phyloP scores from a whole-genome alignment of 495 filamentous ascomycete species.

The Diplogelasinospora grovesii region DNA sequence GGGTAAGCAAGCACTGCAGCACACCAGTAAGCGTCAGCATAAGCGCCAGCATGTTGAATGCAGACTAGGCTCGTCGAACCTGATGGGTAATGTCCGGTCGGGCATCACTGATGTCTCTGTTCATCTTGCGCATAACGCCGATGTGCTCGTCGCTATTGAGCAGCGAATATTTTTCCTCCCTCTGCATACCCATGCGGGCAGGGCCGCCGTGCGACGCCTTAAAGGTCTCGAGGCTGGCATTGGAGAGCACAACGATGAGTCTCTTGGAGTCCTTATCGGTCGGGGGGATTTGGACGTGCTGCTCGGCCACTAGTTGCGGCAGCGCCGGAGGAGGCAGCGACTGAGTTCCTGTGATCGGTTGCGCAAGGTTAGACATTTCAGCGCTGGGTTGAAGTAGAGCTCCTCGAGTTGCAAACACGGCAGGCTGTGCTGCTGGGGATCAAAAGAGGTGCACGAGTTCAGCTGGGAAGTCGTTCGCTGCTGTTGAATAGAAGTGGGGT shows the following conservation, averaged over 20 bases:
- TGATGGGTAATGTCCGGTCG: conserved; percentile 97
- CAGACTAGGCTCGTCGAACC: conserved; percentile 49
- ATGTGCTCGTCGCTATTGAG: conserved; percentile 99
- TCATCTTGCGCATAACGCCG: conserved; percentile 98
- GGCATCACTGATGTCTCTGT: conserved; percentile 94
- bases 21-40: conserved; percentile 16
- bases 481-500: no score
- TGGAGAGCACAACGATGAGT: conserved; percentile 91
- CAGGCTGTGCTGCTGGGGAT: no score
- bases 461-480: no score
- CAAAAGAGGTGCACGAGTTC: no score
- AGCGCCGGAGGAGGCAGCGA: conserved; percentile 88
- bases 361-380: conserved; percentile 18
- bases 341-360: conserved; percentile 57
- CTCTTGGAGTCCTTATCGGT: conserved; percentile 84
- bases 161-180: conserved; percentile 90
- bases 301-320: conserved; percentile 86
- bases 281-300: conserved; percentile 74
- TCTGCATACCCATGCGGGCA: conserved; percentile 55
- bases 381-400: no score
- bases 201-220: conserved; percentile 66
- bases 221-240: conserved; percentile 96
- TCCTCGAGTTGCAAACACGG: not conserved
- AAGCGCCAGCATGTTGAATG: conserved; percentile 37
- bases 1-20: conserved; percentile 83